These are phyloP conservation scores for Excoecaria cochinchinensis DNA, from an alignment of 345 rosid genomes.

Conservation along the genomic window DNA sequence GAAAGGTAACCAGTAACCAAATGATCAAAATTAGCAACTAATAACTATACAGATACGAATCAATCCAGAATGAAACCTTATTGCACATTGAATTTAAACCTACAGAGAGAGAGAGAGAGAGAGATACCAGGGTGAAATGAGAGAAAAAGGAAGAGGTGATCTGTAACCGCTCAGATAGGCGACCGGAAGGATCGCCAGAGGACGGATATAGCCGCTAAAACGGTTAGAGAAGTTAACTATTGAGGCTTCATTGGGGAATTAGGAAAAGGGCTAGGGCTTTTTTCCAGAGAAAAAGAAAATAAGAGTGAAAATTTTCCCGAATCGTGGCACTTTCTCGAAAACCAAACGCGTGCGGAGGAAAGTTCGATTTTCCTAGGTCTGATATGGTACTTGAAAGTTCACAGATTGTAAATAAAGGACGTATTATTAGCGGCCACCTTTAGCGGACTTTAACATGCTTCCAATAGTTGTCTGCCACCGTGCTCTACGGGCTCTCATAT, in stretches of 20 bases:
- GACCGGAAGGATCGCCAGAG: constrained; percentile 22
- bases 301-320: constrained; percentile 36
- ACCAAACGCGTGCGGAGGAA: constrained; percentile 43
- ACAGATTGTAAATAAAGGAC: constrained; percentile 1
- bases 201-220: constrained; percentile 8
- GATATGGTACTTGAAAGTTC: not conserved
- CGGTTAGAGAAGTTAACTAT: constrained; percentile 2
- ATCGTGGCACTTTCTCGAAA: constrained; percentile 44
- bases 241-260: constrained; percentile 10
- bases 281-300: constrained; percentile 15
- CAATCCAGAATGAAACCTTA: not conserved
- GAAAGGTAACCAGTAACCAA: not conserved
- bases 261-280: constrained; percentile 31
- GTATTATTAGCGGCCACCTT: constrained; percentile 24
- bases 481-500: too few relatives aligned
- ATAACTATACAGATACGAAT: not conserved
- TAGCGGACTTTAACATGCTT: not conserved
- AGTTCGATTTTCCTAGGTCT: constrained; percentile 6
- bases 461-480: not conserved
- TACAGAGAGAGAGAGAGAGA: not conserved
- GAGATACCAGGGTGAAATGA: constrained; percentile 17
- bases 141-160: not conserved
- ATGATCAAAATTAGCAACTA: not conserved
- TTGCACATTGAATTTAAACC: not conserved
- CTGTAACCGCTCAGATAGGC: constrained; percentile 8